A percentile compares a stretch with the other conserved stretches of the same genome.
These are phyloP conservation scores for Penicillium sp. DNA, from an alignment of 2,329 filamentous ascomycete species.

Conservation along the genomic window DNA sequence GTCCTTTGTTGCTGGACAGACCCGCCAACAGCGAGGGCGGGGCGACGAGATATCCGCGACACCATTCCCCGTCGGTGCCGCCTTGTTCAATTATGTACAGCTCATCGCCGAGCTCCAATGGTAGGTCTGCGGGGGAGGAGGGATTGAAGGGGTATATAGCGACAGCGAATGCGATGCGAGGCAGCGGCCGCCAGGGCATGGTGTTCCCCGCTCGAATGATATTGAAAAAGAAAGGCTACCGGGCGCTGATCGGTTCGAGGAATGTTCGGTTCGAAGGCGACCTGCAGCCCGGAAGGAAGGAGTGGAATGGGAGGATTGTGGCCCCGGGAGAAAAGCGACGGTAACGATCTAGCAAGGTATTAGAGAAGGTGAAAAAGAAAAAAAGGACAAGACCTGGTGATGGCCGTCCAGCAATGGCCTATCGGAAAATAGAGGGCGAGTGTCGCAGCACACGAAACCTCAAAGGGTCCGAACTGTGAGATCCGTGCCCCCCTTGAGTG, in stretches of 20 bases:
- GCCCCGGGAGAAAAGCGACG: constrained; percentile 19
- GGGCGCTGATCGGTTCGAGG: constrained; percentile 16
- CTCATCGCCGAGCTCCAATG: constrained; percentile 96
- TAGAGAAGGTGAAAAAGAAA: constrained; percentile 10
- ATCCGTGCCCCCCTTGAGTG: constrained; percentile 29
- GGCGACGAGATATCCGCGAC: constrained; percentile 91
- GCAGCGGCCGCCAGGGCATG: constrained; percentile 97
- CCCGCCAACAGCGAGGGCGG: constrained; percentile 91
- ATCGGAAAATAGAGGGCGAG: constrained; percentile 10
- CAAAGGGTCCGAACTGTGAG: constrained; percentile 13
- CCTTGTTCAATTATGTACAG: constrained; percentile 98
- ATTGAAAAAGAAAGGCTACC: constrained; percentile 18
- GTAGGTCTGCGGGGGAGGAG: constrained; percentile 82
- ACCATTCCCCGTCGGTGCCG: constrained; percentile 80
- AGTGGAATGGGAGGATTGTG: constrained; percentile 26
- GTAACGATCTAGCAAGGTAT: constrained; percentile 19
- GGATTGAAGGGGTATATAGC: constrained; percentile 93
- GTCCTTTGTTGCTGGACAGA: constrained; percentile 84
- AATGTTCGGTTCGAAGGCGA: constrained; percentile 31
- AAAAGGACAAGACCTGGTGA: neutral
- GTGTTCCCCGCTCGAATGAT: constrained; percentile 25
- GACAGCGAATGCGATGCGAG: constrained; percentile 96
- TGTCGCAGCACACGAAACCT: constrained; percentile 4
- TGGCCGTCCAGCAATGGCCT: constrained; percentile 1
- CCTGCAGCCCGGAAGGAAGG: constrained; percentile 24